Conservation (phyloP, 2,329 filamentous ascomycete species). For the Tolypocladium tropicale region DNA sequence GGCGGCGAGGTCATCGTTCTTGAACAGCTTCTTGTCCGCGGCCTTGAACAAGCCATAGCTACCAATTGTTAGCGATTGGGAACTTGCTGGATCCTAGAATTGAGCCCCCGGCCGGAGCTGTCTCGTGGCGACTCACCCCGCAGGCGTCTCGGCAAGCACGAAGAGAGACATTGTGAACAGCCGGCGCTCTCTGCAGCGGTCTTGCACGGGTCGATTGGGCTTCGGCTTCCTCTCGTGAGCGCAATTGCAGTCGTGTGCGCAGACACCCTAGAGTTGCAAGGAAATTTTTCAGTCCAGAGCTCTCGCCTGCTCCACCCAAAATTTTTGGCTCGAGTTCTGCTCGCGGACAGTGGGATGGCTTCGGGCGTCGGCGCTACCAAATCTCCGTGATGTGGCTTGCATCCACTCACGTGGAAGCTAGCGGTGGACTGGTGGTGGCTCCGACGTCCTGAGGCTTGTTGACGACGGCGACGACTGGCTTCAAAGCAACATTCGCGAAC, state of each 20-base stretch:
- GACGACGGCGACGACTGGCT: neutral
- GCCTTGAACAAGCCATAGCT: conserved; percentile 98
- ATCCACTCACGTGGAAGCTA: conserved; percentile 11
- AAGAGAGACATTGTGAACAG: conserved; percentile 68
- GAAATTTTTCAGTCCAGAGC: conserved; percentile 32
- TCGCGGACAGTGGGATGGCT: conserved; percentile 14
- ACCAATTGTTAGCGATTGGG: conserved; percentile 19
- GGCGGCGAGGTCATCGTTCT: conserved; percentile 68
- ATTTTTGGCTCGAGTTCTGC: conserved; percentile 24
- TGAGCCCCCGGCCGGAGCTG: neutral
- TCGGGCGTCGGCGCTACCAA: conserved; percentile 11
- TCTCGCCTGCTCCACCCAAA: conserved; percentile 25
- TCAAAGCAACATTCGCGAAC: neutral
- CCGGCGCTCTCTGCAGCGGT: conserved; percentile 17
- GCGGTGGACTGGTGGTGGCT: neutral
- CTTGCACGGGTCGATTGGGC: conserved; percentile 20
- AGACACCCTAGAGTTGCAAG: conserved; percentile 20
- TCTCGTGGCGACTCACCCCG: conserved; percentile 43
- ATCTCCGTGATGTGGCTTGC: conserved; percentile 11
- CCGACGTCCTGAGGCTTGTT: neutral
- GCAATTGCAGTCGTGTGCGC: conserved; percentile 26
- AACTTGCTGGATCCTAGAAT: neutral
- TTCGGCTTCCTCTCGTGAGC: conserved; percentile 23
- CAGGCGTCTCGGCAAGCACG: conserved; percentile 87
- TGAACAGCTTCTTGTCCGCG: conserved; percentile 95